Conservation (phyloP, 2,329 filamentous ascomycete species). For the Aspergillus costaricaensis region DNA sequence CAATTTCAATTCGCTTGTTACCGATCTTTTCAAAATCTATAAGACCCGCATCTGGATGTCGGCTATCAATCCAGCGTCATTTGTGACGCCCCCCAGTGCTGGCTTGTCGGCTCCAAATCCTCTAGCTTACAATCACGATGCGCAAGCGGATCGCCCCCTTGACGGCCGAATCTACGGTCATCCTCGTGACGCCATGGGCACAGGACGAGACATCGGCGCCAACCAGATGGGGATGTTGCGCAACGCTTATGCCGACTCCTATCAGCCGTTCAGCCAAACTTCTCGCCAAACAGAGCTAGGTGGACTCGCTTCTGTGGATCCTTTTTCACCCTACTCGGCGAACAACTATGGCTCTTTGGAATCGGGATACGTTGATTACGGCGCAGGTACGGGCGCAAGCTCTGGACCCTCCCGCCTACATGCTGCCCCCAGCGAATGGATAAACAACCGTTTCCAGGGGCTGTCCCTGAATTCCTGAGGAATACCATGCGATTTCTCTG, state of each 20-base stretch:
- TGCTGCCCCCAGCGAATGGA: conserved; percentile 58
- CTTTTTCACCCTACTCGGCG: conserved; percentile 37
- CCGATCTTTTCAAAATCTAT: conserved; percentile 98
- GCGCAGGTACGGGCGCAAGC: conserved; percentile 36
- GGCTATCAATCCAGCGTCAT: conserved; percentile 95
- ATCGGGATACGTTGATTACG: conserved; percentile 35
- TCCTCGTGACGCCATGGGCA: conserved; percentile 34
- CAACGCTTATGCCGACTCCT: conserved; percentile 39
- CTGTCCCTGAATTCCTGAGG: conserved; percentile 66
- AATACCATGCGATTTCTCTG: not conserved
- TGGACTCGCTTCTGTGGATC: conserved; percentile 36
- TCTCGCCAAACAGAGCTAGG: conserved; percentile 37
- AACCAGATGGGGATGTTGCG: conserved; percentile 35
- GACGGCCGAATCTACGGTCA: conserved; percentile 36
- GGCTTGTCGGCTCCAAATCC: conserved; percentile 71
- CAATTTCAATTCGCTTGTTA: conserved; percentile 97
- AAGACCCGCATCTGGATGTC: conserved; percentile 99
- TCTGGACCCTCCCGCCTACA: conserved; percentile 36
- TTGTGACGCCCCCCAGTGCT: conserved; percentile 71
- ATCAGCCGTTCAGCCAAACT: conserved; percentile 38
- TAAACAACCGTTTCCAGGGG: conserved; percentile 64
- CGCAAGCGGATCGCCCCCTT: conserved; percentile 42
- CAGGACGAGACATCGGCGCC: conserved; percentile 29
- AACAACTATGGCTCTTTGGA: conserved; percentile 43
- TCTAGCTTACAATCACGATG: conserved; percentile 55